Evolutionary conservation across 441 rosid genomes (phyloP).

Genomic region (Syzygium syzygioides): DNA sequence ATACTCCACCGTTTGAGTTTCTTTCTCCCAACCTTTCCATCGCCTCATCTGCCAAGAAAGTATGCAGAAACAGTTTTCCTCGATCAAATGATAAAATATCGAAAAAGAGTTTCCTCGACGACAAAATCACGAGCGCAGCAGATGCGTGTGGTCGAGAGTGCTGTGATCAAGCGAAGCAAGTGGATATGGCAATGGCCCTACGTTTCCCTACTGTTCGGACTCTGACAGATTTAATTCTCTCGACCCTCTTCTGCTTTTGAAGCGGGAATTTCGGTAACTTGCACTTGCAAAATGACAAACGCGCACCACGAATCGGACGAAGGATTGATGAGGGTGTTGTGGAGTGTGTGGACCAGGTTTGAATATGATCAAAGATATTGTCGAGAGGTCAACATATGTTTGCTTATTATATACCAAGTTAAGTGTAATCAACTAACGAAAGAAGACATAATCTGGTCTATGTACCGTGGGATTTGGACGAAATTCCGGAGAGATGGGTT

Average conservation of each 20-base stretch:
- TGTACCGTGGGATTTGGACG: not conserved
- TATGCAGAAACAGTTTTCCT: not conserved
- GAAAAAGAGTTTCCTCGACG: not conserved
- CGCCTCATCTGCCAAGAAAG: constrained; percentile 34
- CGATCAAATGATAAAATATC: not conserved
- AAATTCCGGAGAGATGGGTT: not conserved
- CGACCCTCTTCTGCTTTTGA: not conserved
- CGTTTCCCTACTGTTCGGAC: not conserved
- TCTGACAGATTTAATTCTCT: not conserved
- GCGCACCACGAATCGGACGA: not conserved
- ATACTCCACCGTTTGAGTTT: constrained; percentile 46
- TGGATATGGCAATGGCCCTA: not conserved
- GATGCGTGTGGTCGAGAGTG: not conserved
- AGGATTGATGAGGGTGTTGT: not conserved
- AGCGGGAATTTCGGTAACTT: not conserved
- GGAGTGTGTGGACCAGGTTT: not conserved
- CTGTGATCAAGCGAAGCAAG: not conserved
- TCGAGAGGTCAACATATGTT: not conserved
- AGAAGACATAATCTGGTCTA: not conserved
- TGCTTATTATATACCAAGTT: not conserved
- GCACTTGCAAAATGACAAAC: not conserved
- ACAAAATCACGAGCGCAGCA: not conserved
- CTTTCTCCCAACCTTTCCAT: constrained; percentile 62
- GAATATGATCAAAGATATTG: not conserved
- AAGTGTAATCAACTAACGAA: not conserved